phyloP scores from a whole-genome alignment of 106 monocot genomes.

The Dioscorea dumetorum region DNA sequence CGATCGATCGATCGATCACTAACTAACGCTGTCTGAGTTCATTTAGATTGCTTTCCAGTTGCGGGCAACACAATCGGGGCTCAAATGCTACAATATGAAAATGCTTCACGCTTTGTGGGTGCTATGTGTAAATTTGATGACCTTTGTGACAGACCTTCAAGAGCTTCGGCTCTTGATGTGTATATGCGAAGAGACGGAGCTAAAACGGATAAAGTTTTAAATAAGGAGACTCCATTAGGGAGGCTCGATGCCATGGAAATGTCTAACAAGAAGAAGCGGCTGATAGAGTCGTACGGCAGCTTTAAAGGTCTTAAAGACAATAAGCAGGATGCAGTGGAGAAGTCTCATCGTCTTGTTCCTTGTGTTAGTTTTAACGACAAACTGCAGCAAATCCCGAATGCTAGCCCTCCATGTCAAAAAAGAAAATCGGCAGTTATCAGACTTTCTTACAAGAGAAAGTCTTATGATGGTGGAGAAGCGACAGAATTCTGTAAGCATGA shows the following conservation, averaged over 20 bases:
- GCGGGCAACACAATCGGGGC: slow-evolving; percentile 18
- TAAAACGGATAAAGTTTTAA: slow-evolving; percentile 11
- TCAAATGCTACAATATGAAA: slow-evolving; percentile 37
- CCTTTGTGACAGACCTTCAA: slow-evolving; percentile 10
- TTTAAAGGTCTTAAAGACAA: slow-evolving; percentile 25
- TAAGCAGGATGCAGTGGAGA: slow-evolving; percentile 19
- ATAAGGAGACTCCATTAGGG: slow-evolving; percentile 20
- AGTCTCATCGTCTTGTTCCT: slow-evolving; percentile 31
- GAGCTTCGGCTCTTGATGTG: slow-evolving; percentile 30
- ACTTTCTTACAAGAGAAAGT: slow-evolving; percentile 74
- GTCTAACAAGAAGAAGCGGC: slow-evolving; percentile 5
- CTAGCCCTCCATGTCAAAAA: slow-evolving; percentile 24
- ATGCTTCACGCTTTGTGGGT: slow-evolving; percentile 38
- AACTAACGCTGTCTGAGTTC: neutral
- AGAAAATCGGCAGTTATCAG: slow-evolving; percentile 62
- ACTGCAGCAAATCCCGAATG: slow-evolving; percentile 21
- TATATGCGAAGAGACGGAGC: slow-evolving; percentile 31
- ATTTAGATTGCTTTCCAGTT: slow-evolving; percentile 48
- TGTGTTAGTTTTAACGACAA: slow-evolving; percentile 86
- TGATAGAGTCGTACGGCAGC: slow-evolving; percentile 23
- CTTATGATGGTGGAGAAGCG: slow-evolving; percentile 67
- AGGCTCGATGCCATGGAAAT: slow-evolving; percentile 22
- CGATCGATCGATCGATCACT: neutral
- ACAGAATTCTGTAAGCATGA: slow-evolving; percentile 56
- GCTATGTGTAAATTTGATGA: slow-evolving; percentile 51